Conservation (phyloP, 140 eudicot species). For the Bidens hawaiensis region DNA sequence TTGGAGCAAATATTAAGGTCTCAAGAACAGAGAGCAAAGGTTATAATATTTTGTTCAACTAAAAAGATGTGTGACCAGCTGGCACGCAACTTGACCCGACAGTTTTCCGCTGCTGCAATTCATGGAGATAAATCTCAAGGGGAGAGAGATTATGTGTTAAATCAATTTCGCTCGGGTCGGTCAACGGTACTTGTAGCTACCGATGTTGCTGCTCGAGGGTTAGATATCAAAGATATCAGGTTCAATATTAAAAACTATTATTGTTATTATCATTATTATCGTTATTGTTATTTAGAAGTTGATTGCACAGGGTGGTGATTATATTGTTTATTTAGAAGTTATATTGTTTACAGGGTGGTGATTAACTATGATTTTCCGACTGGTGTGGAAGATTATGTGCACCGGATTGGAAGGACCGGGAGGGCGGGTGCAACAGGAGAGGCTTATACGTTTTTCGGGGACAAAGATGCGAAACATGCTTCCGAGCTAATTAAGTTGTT, state of each 20-base stretch:
- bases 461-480: conserved; percentile 79
- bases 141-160: conserved; percentile 77
- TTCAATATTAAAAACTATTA: conserved; percentile 22
- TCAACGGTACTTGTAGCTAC: conserved; percentile 90
- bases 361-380: conserved; percentile 84
- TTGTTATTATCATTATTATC: no score
- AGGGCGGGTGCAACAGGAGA: conserved; percentile 95
- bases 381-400: conserved; percentile 89
- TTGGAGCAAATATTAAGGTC: conserved; percentile 74
- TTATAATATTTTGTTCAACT: conserved; percentile 82
- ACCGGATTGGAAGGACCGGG: conserved; percentile 92
- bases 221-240: conserved; percentile 89
- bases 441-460: conserved; percentile 75
- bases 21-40: conserved; percentile 83
- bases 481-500: conserved; percentile 73
- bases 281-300: neutral
- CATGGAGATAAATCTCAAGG: conserved; percentile 88
- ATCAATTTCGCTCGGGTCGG: conserved; percentile 71
- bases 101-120: conserved; percentile 82
- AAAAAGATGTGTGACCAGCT: conserved; percentile 88
- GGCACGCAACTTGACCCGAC: conserved; percentile 56
- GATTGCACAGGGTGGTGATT: neutral
- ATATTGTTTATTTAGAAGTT: no score
- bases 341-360: conserved; percentile 64
- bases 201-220: conserved; percentile 95